Evolutionary conservation across 202 grass and related monocot species (phyloP).

Genomic region (Carex arenaria): DNA sequence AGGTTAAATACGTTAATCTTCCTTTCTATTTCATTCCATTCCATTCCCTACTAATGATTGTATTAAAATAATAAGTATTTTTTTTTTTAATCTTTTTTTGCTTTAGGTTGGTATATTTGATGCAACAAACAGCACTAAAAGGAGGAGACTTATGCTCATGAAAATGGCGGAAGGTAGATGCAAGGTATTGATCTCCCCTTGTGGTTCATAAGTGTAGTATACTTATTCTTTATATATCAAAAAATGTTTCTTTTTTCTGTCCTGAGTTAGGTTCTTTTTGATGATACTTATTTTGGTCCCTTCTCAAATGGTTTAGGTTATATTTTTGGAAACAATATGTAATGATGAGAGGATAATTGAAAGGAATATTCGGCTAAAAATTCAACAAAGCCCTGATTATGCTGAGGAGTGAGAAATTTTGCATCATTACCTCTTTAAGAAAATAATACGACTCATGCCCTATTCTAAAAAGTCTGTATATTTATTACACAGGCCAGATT

Average conservation of each 20-base stretch:
- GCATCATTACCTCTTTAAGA: slow-evolving; percentile 20
- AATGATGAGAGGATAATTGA: slow-evolving; percentile 90
- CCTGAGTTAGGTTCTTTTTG: slow-evolving; percentile 18
- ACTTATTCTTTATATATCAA: neutral
- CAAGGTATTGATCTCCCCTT: slow-evolving; percentile 57
- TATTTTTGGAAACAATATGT: slow-evolving; percentile 99
- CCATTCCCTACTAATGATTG: too few relatives aligned
- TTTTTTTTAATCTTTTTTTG: slow-evolving; percentile 10
- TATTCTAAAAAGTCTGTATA: slow-evolving; percentile 18
- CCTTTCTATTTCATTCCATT: too few relatives aligned
- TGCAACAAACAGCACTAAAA: slow-evolving; percentile 91
- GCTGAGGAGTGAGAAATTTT: slow-evolving; percentile 62
- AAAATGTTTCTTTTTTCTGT: slow-evolving; percentile 19
- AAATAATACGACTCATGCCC: neutral
- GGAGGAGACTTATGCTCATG: slow-evolving; percentile 87
- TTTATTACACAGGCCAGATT: slow-evolving; percentile 62
- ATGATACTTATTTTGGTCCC: slow-evolving; percentile 22
- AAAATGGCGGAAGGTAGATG: slow-evolving; percentile 97
- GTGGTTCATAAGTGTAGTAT: slow-evolving; percentile 19
- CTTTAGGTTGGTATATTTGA: slow-evolving; percentile 97
- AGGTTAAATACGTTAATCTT: too few relatives aligned
- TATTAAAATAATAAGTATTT: too few relatives aligned
- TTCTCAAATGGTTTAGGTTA: slow-evolving; percentile 59
- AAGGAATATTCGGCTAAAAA: slow-evolving; percentile 91
- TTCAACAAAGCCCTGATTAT: slow-evolving; percentile 99